A percentile compares a stretch with the other conserved stretches of the same genome.
Evolutionary conservation across 1,139 yeast species (phyloP).

Genomic region (Kurtzmaniella quercitrusa): DNA sequence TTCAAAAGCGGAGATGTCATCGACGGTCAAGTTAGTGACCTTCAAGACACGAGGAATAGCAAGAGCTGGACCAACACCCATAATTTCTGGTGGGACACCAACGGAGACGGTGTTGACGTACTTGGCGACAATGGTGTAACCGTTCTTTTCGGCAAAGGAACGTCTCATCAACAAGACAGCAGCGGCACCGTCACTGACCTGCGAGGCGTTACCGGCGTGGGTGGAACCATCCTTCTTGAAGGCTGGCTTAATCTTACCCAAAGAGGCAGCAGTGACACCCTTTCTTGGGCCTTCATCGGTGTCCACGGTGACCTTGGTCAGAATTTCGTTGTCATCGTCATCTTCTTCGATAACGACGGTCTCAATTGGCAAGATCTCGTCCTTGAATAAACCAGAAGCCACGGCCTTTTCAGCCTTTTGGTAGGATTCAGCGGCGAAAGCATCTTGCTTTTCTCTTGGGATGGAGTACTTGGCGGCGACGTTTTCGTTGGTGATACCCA

Average conservation of each 20-base stretch:
- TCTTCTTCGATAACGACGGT: constrained; percentile 48
- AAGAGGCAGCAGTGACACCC: constrained; percentile 75
- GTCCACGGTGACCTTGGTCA: constrained; percentile 47
- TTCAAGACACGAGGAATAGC: constrained; percentile 83
- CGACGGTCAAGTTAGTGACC: constrained; percentile 56
- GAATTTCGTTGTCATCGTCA: constrained; percentile 42
- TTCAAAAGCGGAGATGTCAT: constrained; percentile 75
- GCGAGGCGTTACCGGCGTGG: constrained; percentile 95
- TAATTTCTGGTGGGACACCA: constrained; percentile 94
- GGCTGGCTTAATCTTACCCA: constrained; percentile 81
- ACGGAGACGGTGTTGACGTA: constrained; percentile 72
- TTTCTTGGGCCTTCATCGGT: constrained; percentile 90
- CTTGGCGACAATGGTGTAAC: constrained; percentile 66
- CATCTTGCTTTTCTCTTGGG: constrained; percentile 74
- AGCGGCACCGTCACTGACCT: constrained; percentile 93
- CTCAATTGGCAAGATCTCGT: constrained; percentile 80
- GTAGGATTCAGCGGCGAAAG: constrained; percentile 83
- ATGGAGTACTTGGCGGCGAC: constrained; percentile 61
- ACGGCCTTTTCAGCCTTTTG: constrained; percentile 76
- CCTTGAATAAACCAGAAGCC: constrained; percentile 66
- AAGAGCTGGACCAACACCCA: constrained; percentile 96
- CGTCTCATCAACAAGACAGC: constrained; percentile 84
- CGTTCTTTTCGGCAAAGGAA: constrained; percentile 75
- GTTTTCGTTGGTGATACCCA: constrained; percentile 90
- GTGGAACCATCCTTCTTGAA: constrained; percentile 79